Base-by-base conservation (phyloP, 257 asterid genomes). In the Lavandula angustifolia region DNA sequence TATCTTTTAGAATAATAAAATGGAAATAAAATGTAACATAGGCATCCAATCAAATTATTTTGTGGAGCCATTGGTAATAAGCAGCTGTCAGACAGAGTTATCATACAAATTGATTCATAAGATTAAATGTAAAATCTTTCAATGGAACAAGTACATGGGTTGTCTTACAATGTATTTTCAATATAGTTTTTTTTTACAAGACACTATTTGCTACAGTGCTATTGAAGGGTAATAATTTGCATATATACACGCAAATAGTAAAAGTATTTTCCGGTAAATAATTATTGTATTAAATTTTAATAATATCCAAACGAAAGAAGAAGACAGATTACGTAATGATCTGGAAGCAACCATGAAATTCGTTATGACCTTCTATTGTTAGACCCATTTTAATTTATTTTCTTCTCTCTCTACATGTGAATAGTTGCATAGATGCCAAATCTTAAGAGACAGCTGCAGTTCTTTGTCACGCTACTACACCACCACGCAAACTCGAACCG, bases 331-430 rank as follows among this genome's bases (percentile, higher is more conserved):
- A 14, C 12, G 58, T 51, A 38, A 57, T 8, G 60, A 54, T 32
- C 18, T 37, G 49, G 69, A 60, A 67, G 31, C 49, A 66, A 5
- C 22, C 55, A 34, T 17, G 74, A 69, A 38, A 8, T 50, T 49
- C 13, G 68, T 38, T 27, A 41, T 41, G 59, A 6, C n/a, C 37
- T 69, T 50, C 54, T 44, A 49, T 52, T 51, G n/a, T 50, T 9
- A 40, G 52, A 53, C 33, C 53, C 40, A 22, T 5, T 13, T 46
- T 16, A 11, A 12, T 51, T 22, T 9, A 3, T 4, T 22, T 40
- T 41, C 37, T 43, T 40, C 10, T 27, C 10, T 4, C 0, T 6
- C 11, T n/a, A 48, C 75, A 68, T 74, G 79, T 68, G 75, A 48
- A 40, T 33, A 60, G 32, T 49, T 54, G 55, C 44, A 38, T 18